Percentiles rank a stretch among this genome's conserved stretches.
phyloP scores from a whole-genome alignment of 345 rosid species.

The Mangifera indica region DNA sequence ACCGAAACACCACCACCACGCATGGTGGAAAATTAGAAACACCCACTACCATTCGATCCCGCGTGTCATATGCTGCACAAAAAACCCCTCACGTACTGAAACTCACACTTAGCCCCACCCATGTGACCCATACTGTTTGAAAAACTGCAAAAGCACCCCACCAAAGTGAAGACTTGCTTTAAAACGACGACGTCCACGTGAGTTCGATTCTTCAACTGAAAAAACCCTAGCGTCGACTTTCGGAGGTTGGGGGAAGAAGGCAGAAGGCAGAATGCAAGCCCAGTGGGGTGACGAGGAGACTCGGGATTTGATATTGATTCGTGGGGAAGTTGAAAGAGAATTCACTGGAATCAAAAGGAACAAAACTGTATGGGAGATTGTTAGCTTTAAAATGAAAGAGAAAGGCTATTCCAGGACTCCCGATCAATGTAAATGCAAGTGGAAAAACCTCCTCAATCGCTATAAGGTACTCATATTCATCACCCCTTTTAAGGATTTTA shows the following conservation, averaged over 20 bases:
- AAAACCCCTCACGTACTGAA: no score
- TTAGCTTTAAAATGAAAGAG: constrained; percentile 43
- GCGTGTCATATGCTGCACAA: no score
- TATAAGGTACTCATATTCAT: constrained; percentile 44
- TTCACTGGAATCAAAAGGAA: constrained; percentile 50
- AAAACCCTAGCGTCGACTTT: no score
- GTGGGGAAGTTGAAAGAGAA: constrained; percentile 54
- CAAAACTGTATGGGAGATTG: constrained; percentile 56
- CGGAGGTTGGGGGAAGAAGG: background rate
- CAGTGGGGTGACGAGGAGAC: constrained; percentile 63
- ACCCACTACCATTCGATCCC: no score
- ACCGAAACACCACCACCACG: no score
- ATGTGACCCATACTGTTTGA: no score
- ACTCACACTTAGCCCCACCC: no score
- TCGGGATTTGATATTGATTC: constrained; percentile 39
- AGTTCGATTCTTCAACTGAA: no score
- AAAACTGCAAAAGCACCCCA: no score
- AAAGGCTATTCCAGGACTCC: constrained; percentile 48
- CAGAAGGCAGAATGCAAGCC: constrained; percentile 16
- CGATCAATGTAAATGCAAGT: constrained; percentile 66
- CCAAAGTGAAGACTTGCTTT: no score
- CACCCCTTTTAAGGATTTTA: background rate
- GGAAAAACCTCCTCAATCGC: constrained; percentile 61
- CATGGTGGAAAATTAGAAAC: no score
- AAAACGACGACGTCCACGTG: no score